Conservation (phyloP, 345 rosid genomes). For the Dipteronia sinensis region DNA sequence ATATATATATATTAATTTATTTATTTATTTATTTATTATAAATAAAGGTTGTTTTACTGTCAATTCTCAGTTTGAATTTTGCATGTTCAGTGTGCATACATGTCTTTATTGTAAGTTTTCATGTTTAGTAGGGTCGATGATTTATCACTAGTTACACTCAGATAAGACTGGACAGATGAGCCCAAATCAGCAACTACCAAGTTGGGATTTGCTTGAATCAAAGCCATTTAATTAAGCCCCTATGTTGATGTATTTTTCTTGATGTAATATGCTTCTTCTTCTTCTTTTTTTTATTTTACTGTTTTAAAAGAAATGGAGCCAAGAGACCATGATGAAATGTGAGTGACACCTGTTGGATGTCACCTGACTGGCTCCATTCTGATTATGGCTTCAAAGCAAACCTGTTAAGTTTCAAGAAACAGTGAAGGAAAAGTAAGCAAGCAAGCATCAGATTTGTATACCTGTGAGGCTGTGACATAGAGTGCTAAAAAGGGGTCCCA, state of each 20-base stretch:
- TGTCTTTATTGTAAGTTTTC: slow-evolving; percentile 19
- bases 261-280: no score
- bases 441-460: neutral
- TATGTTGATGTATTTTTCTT: no score
- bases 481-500: slow-evolving; percentile 21
- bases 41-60: slow-evolving; percentile 10
- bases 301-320: neutral
- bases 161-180: neutral
- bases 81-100: slow-evolving; percentile 1
- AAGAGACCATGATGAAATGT: neutral
- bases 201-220: neutral
- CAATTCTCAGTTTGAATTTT: slow-evolving; percentile 19
- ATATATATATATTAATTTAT: no score
- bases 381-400: neutral
- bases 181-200: neutral
- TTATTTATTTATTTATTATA: no score
- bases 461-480: neutral
- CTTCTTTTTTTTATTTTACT: neutral
- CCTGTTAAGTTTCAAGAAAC: slow-evolving; percentile 14
- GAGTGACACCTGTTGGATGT: slow-evolving; percentile 5
- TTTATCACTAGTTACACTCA: neutral
- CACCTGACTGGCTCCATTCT: slow-evolving; percentile 24
- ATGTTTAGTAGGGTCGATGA: slow-evolving; percentile 19
- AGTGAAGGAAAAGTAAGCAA: slow-evolving; percentile 4
- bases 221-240: no score